These are phyloP conservation scores for Moesziomyces antarcticus DNA, from an alignment of 1,284 basidiomycete genomes.

Conservation along the genomic window DNA sequence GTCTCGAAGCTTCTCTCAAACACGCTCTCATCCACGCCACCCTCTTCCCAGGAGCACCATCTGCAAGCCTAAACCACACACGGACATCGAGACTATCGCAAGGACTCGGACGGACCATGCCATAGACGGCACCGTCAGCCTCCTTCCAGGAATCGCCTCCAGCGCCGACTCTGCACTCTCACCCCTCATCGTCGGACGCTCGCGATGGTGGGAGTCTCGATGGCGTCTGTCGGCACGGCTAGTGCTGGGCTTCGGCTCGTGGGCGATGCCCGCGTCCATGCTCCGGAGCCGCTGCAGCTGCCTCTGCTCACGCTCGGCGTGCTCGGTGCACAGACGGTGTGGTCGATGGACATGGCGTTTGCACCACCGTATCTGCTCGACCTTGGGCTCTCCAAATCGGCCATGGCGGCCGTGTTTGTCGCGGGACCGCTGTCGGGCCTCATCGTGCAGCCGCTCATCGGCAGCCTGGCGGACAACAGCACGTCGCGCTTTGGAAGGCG, in stretches of 20 bases:
- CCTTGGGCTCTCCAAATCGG: constrained; percentile 57
- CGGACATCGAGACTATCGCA: too few species aligned
- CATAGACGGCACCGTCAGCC: too few species aligned
- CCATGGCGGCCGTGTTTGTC: constrained; percentile 61
- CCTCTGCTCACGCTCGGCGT: constrained; percentile 58
- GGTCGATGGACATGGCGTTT: constrained; percentile 66
- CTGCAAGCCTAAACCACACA: too few species aligned
- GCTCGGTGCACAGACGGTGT: constrained; percentile 62
- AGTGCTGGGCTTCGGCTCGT: constrained; percentile 17
- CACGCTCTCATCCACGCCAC: too few species aligned
- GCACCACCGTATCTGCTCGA: constrained; percentile 61
- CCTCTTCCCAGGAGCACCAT: too few species aligned
- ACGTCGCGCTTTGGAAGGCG: constrained; percentile 66
- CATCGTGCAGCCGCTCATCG: constrained; percentile 68
- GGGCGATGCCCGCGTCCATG: constrained; percentile 36
- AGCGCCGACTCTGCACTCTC: neutral
- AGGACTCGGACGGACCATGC: too few species aligned
- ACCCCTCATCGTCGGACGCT: neutral
- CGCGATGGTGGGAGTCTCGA: constrained; percentile 31
- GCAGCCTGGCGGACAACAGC: constrained; percentile 66
- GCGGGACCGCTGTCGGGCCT: constrained; percentile 63
- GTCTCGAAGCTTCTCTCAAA: too few species aligned
- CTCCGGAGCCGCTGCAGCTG: constrained; percentile 30
- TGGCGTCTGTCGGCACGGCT: neutral
- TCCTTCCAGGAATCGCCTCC: too few species aligned